Evolutionary conservation across 2,329 filamentous ascomycete genomes (phyloP).

Genomic region (Neocucurbitaria cava): DNA sequence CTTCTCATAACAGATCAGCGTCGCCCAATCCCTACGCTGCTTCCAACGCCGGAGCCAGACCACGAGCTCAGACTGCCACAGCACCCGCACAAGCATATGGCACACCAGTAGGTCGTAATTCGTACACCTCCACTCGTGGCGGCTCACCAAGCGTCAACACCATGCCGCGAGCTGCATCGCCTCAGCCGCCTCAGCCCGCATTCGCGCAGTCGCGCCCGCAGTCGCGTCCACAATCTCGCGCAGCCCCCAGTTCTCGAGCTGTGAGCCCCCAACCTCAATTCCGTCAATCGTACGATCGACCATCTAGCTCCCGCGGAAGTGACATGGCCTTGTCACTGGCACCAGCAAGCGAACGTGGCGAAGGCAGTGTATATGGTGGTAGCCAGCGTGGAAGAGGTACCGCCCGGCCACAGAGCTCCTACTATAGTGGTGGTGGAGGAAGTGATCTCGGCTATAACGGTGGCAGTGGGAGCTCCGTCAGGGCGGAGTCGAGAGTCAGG

Average conservation of each 20-base stretch:
- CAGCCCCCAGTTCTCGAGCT: conserved; percentile 49
- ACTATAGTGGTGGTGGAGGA: conserved; percentile 46
- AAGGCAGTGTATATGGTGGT: conserved; percentile 50
- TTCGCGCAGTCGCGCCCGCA: conserved; percentile 14
- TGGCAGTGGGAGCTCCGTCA: conserved; percentile 29
- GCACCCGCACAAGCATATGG: conserved; percentile 45
- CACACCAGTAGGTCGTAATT: conserved; percentile 39
- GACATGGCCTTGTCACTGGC: conserved; percentile 57
- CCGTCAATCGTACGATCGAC: conserved; percentile 56
- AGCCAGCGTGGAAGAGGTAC: conserved; percentile 45
- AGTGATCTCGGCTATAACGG: conserved; percentile 37
- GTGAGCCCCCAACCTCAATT: conserved; percentile 63
- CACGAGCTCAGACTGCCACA: conserved; percentile 48
- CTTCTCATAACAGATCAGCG: conserved; percentile 24
- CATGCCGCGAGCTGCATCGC: conserved; percentile 51
- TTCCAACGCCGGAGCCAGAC: conserved; percentile 38
- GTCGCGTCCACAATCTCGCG: conserved; percentile 28
- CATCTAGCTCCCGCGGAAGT: conserved; percentile 53
- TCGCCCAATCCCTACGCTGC: conserved; percentile 70
- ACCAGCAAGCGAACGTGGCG: conserved; percentile 47
- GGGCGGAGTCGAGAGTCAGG: conserved; percentile 56
- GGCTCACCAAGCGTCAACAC: conserved; percentile 48
- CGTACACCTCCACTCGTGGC: conserved; percentile 48
- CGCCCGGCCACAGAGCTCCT: conserved; percentile 51
- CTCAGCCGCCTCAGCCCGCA: conserved; percentile 52